Evolutionary conservation across 179 eudicot species (phyloP).

Genomic region (Patellifolia procumbens): DNA sequence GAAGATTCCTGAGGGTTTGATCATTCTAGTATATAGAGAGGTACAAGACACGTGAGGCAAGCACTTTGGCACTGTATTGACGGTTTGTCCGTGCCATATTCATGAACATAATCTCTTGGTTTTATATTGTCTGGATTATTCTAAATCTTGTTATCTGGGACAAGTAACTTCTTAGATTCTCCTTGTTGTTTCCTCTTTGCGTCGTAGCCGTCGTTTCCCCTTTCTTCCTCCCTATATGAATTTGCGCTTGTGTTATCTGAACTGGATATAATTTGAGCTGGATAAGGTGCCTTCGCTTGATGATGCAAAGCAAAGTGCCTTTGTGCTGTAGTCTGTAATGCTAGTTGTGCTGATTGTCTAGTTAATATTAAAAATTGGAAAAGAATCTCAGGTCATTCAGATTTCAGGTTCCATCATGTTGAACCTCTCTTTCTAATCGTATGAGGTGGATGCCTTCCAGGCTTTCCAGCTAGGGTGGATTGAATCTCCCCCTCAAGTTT

Average conservation of each 20-base stretch:
- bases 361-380: no score
- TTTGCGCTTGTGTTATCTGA: not conserved
- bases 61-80: not conserved
- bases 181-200: not conserved
- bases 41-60: not conserved
- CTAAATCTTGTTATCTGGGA: not conserved
- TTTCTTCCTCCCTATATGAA: not conserved
- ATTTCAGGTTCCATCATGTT: no score
- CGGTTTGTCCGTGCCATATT: not conserved
- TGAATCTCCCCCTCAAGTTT: not conserved
- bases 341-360: not conserved
- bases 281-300: not conserved
- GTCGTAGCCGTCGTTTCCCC: not conserved
- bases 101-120: not conserved
- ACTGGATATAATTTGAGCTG: not conserved
- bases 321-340: not conserved
- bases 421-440: no score
- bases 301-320: not conserved
- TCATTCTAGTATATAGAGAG: not conserved
- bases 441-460: no score
- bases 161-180: not conserved
- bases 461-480: not conserved
- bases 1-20: not conserved
- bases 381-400: no score
- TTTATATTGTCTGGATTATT: not conserved